Percentiles rank a stretch among this genome's conserved stretches.
Conservation (phyloP, 2,329 filamentous ascomycete genomes). For the Mycosphaerella arachidis region DNA sequence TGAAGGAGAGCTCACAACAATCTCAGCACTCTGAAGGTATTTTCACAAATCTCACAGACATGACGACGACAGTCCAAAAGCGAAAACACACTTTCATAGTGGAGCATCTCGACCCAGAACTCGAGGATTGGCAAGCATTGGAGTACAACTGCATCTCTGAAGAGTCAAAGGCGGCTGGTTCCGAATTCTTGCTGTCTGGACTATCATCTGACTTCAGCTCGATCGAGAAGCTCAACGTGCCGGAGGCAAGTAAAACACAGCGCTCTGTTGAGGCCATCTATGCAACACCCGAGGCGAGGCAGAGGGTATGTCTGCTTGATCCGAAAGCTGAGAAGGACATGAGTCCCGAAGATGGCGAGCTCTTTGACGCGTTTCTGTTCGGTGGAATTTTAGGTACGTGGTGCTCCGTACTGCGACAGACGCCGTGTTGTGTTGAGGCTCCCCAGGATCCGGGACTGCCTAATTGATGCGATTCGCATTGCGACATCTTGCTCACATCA, state of each 20-base stretch:
- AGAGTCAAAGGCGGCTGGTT: constrained; percentile 65
- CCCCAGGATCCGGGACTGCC: neutral
- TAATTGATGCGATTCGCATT: neutral
- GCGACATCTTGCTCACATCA: neutral
- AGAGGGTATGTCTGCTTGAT: constrained; percentile 81
- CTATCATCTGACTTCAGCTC: constrained; percentile 53
- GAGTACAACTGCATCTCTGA: constrained; percentile 85
- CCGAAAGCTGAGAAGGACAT: constrained; percentile 78
- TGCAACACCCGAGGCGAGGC: constrained; percentile 55
- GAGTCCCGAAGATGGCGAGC: constrained; percentile 72
- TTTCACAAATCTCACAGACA: neutral
- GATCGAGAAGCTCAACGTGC: constrained; percentile 14
- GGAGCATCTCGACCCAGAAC: constrained; percentile 91
- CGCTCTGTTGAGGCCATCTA: constrained; percentile 78
- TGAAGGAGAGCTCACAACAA: neutral
- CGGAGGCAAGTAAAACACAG: constrained; percentile 14
- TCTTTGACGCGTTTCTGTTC: constrained; percentile 89
- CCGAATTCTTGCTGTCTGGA: constrained; percentile 41
- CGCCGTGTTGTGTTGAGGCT: neutral
- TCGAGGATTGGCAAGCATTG: constrained; percentile 88
- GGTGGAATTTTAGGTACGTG: constrained; percentile 76
- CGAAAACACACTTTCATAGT: constrained; percentile 72
- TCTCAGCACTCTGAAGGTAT: neutral
- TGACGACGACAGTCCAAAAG: constrained; percentile 4
- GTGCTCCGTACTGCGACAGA: neutral